A percentile compares a stretch with the other conserved stretches of the same genome.
Evolutionary conservation across 768 basidiomycete species (phyloP).

Genomic region (Lactarius pseudohatsudake): DNA sequence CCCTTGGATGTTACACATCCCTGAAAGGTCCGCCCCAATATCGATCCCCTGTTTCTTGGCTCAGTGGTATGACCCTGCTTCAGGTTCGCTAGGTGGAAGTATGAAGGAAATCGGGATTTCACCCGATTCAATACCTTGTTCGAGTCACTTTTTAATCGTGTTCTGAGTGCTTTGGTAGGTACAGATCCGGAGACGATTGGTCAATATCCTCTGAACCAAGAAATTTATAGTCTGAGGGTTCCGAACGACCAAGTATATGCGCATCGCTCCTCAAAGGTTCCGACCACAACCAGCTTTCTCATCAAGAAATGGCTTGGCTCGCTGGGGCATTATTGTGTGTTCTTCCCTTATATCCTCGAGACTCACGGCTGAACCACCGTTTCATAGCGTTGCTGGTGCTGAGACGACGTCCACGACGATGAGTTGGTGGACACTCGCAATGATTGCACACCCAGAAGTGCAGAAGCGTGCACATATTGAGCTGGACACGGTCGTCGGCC

Average conservation of each 20-base stretch:
- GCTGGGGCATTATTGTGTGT: not conserved
- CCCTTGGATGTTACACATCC: not conserved
- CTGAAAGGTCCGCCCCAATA: not conserved
- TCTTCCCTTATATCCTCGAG: not conserved
- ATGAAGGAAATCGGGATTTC: not conserved
- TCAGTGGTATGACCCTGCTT: not conserved
- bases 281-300: not conserved
- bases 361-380: no score
- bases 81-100: constrained; percentile 1
- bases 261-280: not conserved
- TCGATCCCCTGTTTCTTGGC: not conserved
- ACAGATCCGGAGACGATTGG: not conserved
- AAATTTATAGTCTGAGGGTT: not conserved
- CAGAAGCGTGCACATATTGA: no score
- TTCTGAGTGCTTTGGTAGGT: not conserved
- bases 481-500: no score
- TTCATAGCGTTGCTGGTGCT: no score
- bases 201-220: not conserved
- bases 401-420: no score
- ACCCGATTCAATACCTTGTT: not conserved
- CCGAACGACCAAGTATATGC: not conserved
- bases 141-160: not conserved
- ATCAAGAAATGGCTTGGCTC: not conserved
- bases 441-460: no score
- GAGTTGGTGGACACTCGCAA: no score